Percentiles rank a stretch among this genome's conserved stretches.
These are phyloP conservation scores for Fusarium sp. DNA, from an alignment of 2,329 filamentous ascomycete species.

Conservation along the genomic window DNA sequence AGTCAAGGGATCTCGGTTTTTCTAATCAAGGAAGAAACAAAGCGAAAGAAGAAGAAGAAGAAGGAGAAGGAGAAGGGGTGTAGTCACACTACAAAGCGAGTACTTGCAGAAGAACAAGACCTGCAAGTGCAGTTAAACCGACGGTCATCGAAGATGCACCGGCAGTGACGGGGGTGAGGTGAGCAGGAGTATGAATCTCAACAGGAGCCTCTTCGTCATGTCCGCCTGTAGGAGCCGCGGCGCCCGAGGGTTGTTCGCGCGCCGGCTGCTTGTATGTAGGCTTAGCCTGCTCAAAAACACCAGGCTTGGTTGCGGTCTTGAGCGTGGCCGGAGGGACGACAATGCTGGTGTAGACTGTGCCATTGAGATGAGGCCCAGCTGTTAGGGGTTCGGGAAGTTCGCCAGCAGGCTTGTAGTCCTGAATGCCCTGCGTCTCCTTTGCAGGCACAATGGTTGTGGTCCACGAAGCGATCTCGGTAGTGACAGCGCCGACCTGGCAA, in stretches of 20 bases:
- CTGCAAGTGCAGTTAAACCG: constrained; percentile 44
- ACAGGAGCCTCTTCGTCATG: constrained; percentile 39
- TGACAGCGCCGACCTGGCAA: constrained; percentile 56
- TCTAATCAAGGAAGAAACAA: constrained; percentile 13
- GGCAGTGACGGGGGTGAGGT: constrained; percentile 56
- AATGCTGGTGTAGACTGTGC: constrained; percentile 26
- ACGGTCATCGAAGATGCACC: constrained; percentile 55
- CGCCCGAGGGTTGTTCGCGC: constrained; percentile 26
- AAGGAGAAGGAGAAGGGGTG: background rate
- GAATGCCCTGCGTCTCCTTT: constrained; percentile 29
- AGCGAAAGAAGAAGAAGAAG: background rate
- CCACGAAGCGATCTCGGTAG: constrained; percentile 47
- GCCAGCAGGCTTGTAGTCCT: constrained; percentile 24
- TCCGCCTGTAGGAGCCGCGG: constrained; percentile 41
- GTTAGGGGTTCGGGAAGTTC: constrained; percentile 24
- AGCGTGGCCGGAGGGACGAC: constrained; percentile 30
- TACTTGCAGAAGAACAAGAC: constrained; percentile 45
- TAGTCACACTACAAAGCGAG: constrained; percentile 43
- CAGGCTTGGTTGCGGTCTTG: constrained; percentile 36
- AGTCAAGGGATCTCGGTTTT: constrained; percentile 8
- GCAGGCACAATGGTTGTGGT: constrained; percentile 35
- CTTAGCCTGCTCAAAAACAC: constrained; percentile 26
- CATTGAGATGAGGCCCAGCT: constrained; percentile 16
- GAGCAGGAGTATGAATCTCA: constrained; percentile 23
- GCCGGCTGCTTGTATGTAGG: constrained; percentile 21